Base-by-base conservation (phyloP, 495 filamentous ascomycete genomes). In the Podospora didyma region DNA sequence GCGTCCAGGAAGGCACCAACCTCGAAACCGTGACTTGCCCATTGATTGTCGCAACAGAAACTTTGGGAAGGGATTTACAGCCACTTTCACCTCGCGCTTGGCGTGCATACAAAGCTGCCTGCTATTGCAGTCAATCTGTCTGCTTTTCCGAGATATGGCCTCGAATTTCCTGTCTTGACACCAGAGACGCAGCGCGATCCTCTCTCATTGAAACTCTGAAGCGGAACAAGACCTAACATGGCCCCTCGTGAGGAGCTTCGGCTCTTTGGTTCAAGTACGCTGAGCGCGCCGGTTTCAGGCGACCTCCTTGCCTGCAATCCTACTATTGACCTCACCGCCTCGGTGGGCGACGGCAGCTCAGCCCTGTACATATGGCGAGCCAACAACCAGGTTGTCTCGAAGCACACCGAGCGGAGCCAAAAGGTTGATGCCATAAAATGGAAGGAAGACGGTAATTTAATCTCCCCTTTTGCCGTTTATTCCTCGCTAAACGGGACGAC, bases 311-410 rank as follows among this genome's bases (percentile, higher is more conserved):
- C 86, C 16, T 90, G 88, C 70, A 93, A 89, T 73, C 90, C 91
- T 10, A 83, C 83, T 22, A 89, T 93, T 82, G 89, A 94, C 71
- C 78, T 96, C 51, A 73, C 90, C 34, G 86, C 85, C n/a, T 85
- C 85, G 14, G 90, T 59, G 62, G 89, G 67, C 48, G 90, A 88
- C 51, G 85, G 85, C 0, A 86, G 88, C 62, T 73, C 79, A 4
- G 84, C 88, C 2, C 86, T 93, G 45, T 59, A 60, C 63, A 84
- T 88, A 6, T 82, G 68, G 73, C 74, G 70, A 53, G 70, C 65
- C 59, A 78, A 69, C 60, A 73, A 67, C n/a, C 71, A 73, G 58
- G 50, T 69, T 21, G 69, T 80, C 9, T 71, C 72, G 12, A 77
- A 73, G 64, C 70, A 70, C 31, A 73, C 66, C 37, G 80, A 83